A percentile compares a stretch with the other conserved stretches of the same genome.
Evolutionary conservation across 1,139 yeast genomes (phyloP).

Genomic region (Yamadazyma atlantica): DNA sequence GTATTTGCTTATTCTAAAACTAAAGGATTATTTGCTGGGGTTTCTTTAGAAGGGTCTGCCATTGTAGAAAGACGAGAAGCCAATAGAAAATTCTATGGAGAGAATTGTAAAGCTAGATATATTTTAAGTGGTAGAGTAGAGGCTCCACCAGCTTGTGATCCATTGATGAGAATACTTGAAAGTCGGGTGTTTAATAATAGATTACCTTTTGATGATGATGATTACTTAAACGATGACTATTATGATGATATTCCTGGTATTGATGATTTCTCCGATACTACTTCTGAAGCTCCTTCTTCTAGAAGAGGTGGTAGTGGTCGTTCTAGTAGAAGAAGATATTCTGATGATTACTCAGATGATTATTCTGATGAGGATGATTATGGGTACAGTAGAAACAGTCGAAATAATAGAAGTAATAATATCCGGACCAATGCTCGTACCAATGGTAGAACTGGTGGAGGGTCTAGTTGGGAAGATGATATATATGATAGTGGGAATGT

Average conservation of each 20-base stretch:
- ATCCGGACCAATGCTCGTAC: conserved; percentile 4
- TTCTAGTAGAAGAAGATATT: conserved; percentile 35
- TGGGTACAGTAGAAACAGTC: conserved; percentile 13
- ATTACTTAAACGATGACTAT: conserved; percentile 57
- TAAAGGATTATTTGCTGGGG: conserved; percentile 96
- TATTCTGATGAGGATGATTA: conserved; percentile 35
- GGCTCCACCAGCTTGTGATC: conserved; percentile 91
- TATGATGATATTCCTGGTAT: conserved; percentile 65
- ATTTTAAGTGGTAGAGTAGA: conserved; percentile 85
- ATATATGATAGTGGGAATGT: conserved; percentile 55
- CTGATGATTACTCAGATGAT: conserved; percentile 44
- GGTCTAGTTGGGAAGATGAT: conserved; percentile 77
- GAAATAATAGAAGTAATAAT: conserved; percentile 12
- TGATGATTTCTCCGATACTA: conserved; percentile 53
- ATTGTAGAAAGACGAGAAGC: conserved; percentile 95
- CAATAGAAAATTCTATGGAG: conserved; percentile 90
- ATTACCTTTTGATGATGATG: conserved; percentile 50
- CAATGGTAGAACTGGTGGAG: conserved; percentile 19
- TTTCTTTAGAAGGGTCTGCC: conserved; percentile 94
- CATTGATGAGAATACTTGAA: conserved; percentile 82
- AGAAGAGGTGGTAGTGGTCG: conserved; percentile 27
- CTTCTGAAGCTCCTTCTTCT: conserved; percentile 29
- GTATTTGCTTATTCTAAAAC: conserved; percentile 93
- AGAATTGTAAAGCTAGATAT: conserved; percentile 77
- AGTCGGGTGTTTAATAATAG: conserved; percentile 77